Percentiles rank a stretch among this genome's conserved stretches.
Conservation (phyloP, 352 stramenopile genomes). For the Phytophthora megakarya region DNA sequence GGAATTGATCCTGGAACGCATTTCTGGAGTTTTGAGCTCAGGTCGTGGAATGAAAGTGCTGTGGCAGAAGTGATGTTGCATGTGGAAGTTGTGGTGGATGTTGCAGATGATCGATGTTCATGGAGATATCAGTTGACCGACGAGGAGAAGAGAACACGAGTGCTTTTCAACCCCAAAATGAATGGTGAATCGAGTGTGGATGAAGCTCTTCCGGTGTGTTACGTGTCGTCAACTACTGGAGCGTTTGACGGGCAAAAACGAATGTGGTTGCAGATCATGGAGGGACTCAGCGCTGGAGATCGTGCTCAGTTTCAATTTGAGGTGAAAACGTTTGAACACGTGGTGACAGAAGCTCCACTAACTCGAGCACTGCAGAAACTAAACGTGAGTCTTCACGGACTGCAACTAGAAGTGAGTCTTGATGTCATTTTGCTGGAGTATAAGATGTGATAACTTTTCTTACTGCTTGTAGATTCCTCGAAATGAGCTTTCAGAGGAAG, state of each 20-base stretch:
- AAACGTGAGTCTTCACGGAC: slow-evolving; percentile 37
- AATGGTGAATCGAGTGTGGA: background rate
- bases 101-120: slow-evolving; percentile 22
- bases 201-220: slow-evolving; percentile 42
- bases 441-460: background rate
- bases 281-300: slow-evolving; percentile 17
- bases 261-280: slow-evolving; percentile 67
- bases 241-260: slow-evolving; percentile 62
- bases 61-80: slow-evolving; percentile 34
- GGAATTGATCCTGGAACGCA: slow-evolving; percentile 49
- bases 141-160: slow-evolving; percentile 17
- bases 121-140: slow-evolving; percentile 22
- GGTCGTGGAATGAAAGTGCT: slow-evolving; percentile 15
- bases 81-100: slow-evolving; percentile 52
- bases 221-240: slow-evolving; percentile 31
- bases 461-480: slow-evolving; percentile 16
- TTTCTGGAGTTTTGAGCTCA: slow-evolving; percentile 53
- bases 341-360: slow-evolving; percentile 26
- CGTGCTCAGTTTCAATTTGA: slow-evolving; percentile 25
- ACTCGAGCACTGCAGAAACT: slow-evolving; percentile 25
- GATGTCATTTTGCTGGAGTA: background rate
- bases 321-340: slow-evolving; percentile 43
- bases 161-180: slow-evolving; percentile 36
- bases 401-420: slow-evolving; percentile 29
- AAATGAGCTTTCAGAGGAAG: slow-evolving; percentile 13